phyloP scores from a whole-genome alignment of 805 yeast species.

The Starmerella bombi region DNA sequence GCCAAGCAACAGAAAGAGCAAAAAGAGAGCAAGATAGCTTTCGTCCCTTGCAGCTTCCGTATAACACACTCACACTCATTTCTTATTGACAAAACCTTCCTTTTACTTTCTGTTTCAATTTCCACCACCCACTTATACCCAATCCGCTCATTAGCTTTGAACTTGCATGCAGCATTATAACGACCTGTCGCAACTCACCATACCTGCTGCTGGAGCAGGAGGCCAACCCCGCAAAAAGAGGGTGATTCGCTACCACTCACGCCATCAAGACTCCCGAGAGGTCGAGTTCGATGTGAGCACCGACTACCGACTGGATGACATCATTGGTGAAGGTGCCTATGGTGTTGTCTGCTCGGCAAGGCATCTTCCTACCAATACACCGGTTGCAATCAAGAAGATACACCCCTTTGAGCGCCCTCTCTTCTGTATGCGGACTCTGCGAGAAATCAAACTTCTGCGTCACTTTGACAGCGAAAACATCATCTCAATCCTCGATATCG shows the following conservation, averaged over 20 bases:
- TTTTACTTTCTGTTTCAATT: too few relatives aligned
- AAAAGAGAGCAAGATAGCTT: too few relatives aligned
- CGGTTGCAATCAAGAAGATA: slow-evolving; percentile 91
- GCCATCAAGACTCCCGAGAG: slow-evolving; percentile 26
- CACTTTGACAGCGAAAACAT: slow-evolving; percentile 92
- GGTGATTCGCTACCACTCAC: slow-evolving; percentile 14
- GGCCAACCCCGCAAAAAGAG: neutral
- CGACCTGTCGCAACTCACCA: too few relatives aligned
- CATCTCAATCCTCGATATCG: slow-evolving; percentile 77
- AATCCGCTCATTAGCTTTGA: too few relatives aligned
- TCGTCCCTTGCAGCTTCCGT: too few relatives aligned
- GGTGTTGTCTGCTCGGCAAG: slow-evolving; percentile 84
- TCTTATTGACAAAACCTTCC: too few relatives aligned
- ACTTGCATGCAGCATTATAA: too few relatives aligned
- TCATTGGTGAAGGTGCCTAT: slow-evolving; percentile 93
- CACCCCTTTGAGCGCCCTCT: slow-evolving; percentile 82
- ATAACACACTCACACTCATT: too few relatives aligned
- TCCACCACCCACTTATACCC: too few relatives aligned
- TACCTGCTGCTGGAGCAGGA: too few relatives aligned
- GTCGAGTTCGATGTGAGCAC: slow-evolving; percentile 70
- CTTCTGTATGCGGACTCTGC: slow-evolving; percentile 75
- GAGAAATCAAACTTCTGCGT: slow-evolving; percentile 77
- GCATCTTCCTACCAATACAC: slow-evolving; percentile 72
- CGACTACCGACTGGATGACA: slow-evolving; percentile 70
- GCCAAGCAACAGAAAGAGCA: too few relatives aligned